Evolutionary conservation across 129 eudicot species (phyloP), one percentile per base, ranked within the genome.

Genomic region (Centrapalus pauciflorus): DNA sequence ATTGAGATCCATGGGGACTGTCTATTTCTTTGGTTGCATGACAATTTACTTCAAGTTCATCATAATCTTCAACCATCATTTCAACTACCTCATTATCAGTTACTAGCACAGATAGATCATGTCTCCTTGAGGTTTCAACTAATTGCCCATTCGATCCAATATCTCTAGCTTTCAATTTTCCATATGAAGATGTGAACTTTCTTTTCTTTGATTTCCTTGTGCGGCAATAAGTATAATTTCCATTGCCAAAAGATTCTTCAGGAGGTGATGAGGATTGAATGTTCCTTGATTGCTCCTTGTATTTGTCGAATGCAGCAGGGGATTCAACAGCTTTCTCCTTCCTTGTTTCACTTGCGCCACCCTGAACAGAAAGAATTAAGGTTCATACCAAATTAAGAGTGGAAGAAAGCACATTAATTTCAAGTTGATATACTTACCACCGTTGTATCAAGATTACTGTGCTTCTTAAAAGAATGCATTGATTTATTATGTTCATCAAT

Each of bases 191-290:
- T 54, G 76, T 67, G 19, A 81, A 70, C 62, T 72, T 82, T 79
- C 76, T 87, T 67, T 58, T 74, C 63, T 57, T 76, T 52, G 52
- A 73, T 72, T 73, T 84, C 66, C 81, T 84, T 70, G 80, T 81
- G 48, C 96, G 96, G 57, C 72, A 75, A 69, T 87, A 90, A 29
- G 80, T 84, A 66, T 80, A 82, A 55, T 69, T 82, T 50, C 68
- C 90, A 12, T 51, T 32, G 26, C 63, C 75, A 61, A 63, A n/a
- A 24, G 87, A 50, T 51, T 64, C 69, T 52, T 76, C 83, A 30
- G 79, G 69, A 55, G 76, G 66, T 28, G 64, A 80, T 16, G 76
- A 37, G 65, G 45, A 61, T 28, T 73, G 79, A 60, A 30, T 81
- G 70, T 63, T 80, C 52, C 75, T 79, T 51, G 78, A 72, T 70